Base-by-base conservation (phyloP, 2,329 filamentous ascomycete species). In the Balansia obtecta region DNA sequence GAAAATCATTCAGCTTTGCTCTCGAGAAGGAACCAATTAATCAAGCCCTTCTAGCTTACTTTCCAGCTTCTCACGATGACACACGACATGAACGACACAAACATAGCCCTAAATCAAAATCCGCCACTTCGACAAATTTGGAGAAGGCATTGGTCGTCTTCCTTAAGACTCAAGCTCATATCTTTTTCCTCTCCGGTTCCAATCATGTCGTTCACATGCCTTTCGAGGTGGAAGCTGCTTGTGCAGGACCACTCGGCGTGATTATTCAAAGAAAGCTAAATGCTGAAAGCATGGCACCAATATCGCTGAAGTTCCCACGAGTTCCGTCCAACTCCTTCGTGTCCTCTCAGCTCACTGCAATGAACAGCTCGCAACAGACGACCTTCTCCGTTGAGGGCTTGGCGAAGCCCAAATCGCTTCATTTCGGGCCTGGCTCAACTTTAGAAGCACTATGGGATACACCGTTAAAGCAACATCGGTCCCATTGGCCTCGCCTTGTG, bases 151-250 rank as follows among this genome's bases (percentile, higher is more conserved):
- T 98, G 54, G 88, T 97, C 8, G 86, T 98, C 46, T 86, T 97
- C 57, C 79, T 98, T 56, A 90, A 87, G 67, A 90, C 88, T 0
- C 91, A 97, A 63, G 89, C 88, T 20, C 91, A 97, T 63, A 81
- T 98, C 56, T 94, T 90, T 72, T 96, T 94, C 63, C 77, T 97
- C 38, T 80, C 86, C 2, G 91, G 91, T 18, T 83, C 88, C 34
- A 93, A 80, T 62, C 87, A 98, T 74, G 80, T 95, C 52, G 77
- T 97, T 45, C 88, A 95, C 64, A 80, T 98, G 61, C 91, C 91
- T 1, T 98, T 98, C 62, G 90, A 97, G 68, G 86, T 96, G 41
- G 88, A 95, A 62, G 81, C 81, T 49, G 89, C 87, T 32, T 88
- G 90, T 64, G 82, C 91, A 37, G 86, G 87, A 12, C 86, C 89